Percentiles rank a stretch among this genome's conserved stretches.
phyloP scores from a whole-genome alignment of 106 monocot species.

The Posidonia australis region DNA sequence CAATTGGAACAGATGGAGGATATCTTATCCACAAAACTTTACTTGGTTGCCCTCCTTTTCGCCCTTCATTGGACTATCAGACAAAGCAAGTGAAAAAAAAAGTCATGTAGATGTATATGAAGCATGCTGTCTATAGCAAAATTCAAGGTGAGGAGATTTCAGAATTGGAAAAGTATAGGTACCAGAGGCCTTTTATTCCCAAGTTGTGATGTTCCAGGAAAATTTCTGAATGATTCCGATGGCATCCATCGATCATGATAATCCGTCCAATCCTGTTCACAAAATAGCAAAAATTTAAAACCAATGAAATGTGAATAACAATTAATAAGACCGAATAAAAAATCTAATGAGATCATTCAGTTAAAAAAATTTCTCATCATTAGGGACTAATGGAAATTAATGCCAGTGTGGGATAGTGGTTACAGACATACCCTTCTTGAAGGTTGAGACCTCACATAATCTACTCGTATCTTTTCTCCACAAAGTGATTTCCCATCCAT shows the following conservation, averaged over 20 bases:
- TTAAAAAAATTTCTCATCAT: no score
- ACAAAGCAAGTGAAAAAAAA: background rate
- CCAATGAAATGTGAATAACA: background rate
- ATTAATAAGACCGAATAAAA: background rate
- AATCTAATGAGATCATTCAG: no score
- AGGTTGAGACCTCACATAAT: conserved; percentile 59
- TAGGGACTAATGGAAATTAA: background rate
- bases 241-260: conserved; percentile 23
- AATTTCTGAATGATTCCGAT: conserved; percentile 14
- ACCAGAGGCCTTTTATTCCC: conserved; percentile 33
- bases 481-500: conserved; percentile 65
- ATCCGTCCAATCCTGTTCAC: conserved; percentile 34
- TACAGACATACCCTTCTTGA: conserved; percentile 37
- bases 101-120: background rate
- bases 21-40: conserved; percentile 76
- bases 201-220: conserved; percentile 19
- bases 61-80: conserved; percentile 2
- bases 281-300: background rate
- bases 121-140: background rate
- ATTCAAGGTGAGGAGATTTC: background rate
- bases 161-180: background rate
- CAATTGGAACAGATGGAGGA: conserved; percentile 57
- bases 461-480: conserved; percentile 72
- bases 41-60: conserved; percentile 39
- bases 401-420: background rate